Conservation (phyloP, 75 land plant species). For the Sequoiadendron giganteum region DNA sequence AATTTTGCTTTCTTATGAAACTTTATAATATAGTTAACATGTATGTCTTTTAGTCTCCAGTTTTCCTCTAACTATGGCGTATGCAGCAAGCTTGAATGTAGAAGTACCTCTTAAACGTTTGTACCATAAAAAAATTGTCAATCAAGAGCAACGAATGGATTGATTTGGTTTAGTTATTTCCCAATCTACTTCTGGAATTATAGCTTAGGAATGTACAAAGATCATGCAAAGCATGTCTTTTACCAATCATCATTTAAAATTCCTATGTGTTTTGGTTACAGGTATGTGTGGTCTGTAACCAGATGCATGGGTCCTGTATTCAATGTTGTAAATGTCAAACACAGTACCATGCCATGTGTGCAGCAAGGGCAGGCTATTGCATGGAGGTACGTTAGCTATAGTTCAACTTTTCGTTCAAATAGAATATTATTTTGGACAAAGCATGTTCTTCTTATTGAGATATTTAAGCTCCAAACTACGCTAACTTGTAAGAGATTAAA, state of each 20-base stretch:
- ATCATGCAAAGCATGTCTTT: background rate
- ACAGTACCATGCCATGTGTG: conserved; percentile 92
- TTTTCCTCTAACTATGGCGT: background rate
- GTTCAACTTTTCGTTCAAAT: background rate
- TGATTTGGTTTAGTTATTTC: conserved; percentile 2
- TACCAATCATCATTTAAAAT: background rate
- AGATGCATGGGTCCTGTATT: conserved; percentile 93
- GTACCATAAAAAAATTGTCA: background rate
- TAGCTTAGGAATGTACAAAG: background rate
- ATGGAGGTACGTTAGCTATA: conserved; percentile 68
- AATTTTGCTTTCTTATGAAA: background rate
- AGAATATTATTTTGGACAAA: background rate
- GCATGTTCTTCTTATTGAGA: background rate
- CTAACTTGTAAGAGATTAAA: background rate
- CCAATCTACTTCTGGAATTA: background rate
- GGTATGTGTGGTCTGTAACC: conserved; percentile 85
- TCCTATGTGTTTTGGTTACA: conserved; percentile 14
- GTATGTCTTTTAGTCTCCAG: background rate
- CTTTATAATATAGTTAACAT: background rate
- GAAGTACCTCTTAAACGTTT: background rate
- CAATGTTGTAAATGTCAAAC: conserved; percentile 81
- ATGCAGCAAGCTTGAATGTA: background rate
- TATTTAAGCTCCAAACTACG: background rate
- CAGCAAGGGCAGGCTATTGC: conserved; percentile 88
- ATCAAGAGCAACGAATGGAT: background rate